Percentiles rank a stretch among this genome's conserved stretches.
Evolutionary conservation across 2,329 filamentous ascomycete genomes (phyloP).

Genomic region (Endoconidiophora polonica): DNA sequence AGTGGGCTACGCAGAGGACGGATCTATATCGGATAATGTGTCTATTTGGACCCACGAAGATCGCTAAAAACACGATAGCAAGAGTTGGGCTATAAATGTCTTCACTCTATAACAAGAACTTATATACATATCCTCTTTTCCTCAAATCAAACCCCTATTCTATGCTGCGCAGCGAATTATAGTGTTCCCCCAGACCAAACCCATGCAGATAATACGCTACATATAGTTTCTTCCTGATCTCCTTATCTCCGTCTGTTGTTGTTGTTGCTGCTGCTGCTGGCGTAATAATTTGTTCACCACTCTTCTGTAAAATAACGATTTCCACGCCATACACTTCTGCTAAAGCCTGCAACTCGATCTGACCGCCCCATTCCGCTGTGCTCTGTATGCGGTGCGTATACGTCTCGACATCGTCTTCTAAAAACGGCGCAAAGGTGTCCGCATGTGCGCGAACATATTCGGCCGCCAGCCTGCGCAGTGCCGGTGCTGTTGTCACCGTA

Average conservation of each 20-base stretch:
- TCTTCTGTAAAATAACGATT: slow-evolving; percentile 76
- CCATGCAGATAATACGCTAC: slow-evolving; percentile 89
- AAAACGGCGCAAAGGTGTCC: slow-evolving; percentile 72
- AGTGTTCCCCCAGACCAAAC: slow-evolving; percentile 90
- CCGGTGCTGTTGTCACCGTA: not conserved
- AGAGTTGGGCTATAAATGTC: not conserved
- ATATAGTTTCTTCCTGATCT: slow-evolving; percentile 50
- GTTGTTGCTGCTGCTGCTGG: slow-evolving; percentile 20
- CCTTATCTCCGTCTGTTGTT: slow-evolving; percentile 19
- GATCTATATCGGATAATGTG: slow-evolving; percentile 33
- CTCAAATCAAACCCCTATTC: not conserved
- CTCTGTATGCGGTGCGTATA: slow-evolving; percentile 66
- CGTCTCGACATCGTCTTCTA: slow-evolving; percentile 59
- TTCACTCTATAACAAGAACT: not conserved
- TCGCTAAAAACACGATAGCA: not conserved
- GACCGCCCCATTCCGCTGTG: slow-evolving; percentile 91
- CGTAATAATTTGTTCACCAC: slow-evolving; percentile 59
- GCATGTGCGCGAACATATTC: slow-evolving; percentile 57
- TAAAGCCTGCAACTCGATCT: slow-evolving; percentile 75
- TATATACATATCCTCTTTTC: not conserved
- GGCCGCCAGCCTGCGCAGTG: slow-evolving; percentile 54
- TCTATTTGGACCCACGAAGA: slow-evolving; percentile 31
- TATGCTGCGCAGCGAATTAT: slow-evolving; percentile 60
- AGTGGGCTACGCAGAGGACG: slow-evolving; percentile 28
- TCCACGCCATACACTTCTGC: slow-evolving; percentile 63